Evolutionary conservation across 2,329 filamentous ascomycete genomes (phyloP).

Genomic region (Dothistroma septosporum): DNA sequence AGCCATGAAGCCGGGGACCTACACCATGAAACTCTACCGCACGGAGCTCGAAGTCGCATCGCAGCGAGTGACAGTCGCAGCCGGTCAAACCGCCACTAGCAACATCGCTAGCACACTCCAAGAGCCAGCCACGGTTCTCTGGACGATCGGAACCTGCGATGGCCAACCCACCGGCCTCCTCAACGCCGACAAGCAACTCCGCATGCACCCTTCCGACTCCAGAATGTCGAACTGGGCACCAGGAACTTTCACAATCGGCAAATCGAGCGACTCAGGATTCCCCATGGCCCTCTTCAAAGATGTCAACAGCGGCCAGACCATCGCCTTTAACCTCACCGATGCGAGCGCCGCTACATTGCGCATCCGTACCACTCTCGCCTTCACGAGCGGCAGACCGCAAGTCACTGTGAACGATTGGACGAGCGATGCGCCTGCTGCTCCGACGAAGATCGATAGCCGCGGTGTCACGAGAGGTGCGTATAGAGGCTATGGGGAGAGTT

Average conservation of each 20-base stretch:
- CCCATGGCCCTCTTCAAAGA: conserved; percentile 18
- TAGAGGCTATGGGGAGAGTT: conserved; percentile 14
- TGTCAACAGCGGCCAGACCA: conserved; percentile 11
- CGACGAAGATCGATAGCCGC: conserved; percentile 13
- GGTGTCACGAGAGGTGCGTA: conserved; percentile 18
- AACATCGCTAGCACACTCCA: conserved; percentile 50
- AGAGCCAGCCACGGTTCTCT: conserved; percentile 51
- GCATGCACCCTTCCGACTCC: conserved; percentile 61
- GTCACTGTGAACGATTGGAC: conserved; percentile 10
- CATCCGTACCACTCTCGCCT: conserved; percentile 15
- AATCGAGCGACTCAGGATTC: conserved; percentile 3
- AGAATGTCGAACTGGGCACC: conserved; percentile 14
- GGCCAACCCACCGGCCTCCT: conserved; percentile 57
- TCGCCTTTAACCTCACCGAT: conserved; percentile 10
- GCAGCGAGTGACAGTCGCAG: conserved; percentile 47
- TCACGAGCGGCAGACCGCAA: conserved; percentile 11
- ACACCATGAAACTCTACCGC: conserved; percentile 64
- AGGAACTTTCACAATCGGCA: conserved; percentile 9
- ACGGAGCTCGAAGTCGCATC: conserved; percentile 55
- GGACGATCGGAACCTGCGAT: conserved; percentile 63
- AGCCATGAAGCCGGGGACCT: conserved; percentile 63
- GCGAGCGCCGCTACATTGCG: conserved; percentile 11
- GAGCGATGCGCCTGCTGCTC: conserved; percentile 4
- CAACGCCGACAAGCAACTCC: conserved; percentile 62
- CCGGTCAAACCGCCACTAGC: conserved; percentile 47